Evolutionary conservation across 78 protist genomes (phyloP).

Genomic region (Tieghemostelium lacteum): DNA sequence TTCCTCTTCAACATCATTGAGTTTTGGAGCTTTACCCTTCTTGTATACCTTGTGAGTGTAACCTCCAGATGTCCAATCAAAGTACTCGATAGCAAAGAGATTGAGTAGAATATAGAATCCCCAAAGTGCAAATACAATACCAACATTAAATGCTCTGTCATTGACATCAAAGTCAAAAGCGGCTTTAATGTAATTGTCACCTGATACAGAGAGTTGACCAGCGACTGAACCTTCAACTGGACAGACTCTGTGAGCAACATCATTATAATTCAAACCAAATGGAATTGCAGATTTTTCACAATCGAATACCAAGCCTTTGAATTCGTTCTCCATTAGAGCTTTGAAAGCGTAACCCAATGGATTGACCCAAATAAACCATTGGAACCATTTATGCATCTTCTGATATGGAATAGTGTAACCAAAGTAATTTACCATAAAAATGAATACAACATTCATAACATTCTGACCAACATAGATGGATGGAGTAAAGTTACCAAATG

Average conservation of each 20-base stretch:
- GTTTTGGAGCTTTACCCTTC: constrained; percentile 74
- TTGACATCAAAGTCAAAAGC: constrained; percentile 2
- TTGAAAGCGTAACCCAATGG: constrained; percentile 60
- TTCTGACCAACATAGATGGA: constrained; percentile 42
- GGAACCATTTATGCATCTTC: constrained; percentile 74
- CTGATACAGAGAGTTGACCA: constrained; percentile 31
- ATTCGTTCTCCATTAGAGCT: constrained; percentile 55
- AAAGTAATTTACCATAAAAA: constrained; percentile 57
- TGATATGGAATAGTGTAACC: constrained; percentile 41
- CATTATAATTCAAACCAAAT: neutral
- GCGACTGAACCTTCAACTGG: constrained; percentile 3
- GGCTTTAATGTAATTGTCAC: constrained; percentile 21
- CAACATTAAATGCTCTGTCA: constrained; percentile 12
- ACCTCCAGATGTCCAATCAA: constrained; percentile 41
- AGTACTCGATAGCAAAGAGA: constrained; percentile 16
- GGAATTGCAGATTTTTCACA: constrained; percentile 44
- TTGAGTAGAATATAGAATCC: constrained; percentile 5
- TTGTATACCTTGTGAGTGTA: constrained; percentile 15
- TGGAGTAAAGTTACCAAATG: constrained; percentile 51
- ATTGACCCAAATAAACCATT: constrained; percentile 71
- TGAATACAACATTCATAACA: neutral
- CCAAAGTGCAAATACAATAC: constrained; percentile 30
- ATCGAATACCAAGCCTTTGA: constrained; percentile 6
- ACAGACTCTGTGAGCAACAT: neutral
- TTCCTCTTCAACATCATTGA: constrained; percentile 45